Evolutionary conservation across 805 yeast species (phyloP).

Genomic region (Kuraishia capsulata): DNA sequence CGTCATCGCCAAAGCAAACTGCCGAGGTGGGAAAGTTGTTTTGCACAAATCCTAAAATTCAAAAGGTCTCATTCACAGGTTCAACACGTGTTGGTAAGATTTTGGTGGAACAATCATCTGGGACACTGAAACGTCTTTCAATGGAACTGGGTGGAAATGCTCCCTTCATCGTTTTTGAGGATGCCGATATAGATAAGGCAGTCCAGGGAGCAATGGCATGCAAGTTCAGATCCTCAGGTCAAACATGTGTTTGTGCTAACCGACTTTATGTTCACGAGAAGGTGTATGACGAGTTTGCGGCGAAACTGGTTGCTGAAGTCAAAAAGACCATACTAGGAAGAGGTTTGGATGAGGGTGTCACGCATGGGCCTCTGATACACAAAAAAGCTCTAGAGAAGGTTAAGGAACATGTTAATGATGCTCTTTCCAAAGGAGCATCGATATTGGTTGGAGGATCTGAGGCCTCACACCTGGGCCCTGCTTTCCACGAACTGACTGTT

Average conservation of each 20-base stretch:
- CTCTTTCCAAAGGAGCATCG: conserved; percentile 55
- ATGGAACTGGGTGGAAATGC: conserved; percentile 80
- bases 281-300: conserved; percentile 54
- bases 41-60: conserved; percentile 43
- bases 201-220: conserved; percentile 56
- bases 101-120: conserved; percentile 50
- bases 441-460: conserved; percentile 51
- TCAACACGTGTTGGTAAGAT: conserved; percentile 67
- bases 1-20: conserved; percentile 40
- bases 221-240: conserved; percentile 72
- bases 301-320: conserved; percentile 37
- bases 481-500: conserved; percentile 62
- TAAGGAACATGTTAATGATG: conserved; percentile 53
- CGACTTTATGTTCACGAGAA: conserved; percentile 56
- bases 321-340: conserved; percentile 44
- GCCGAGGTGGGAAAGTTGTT: conserved; percentile 45
- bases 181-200: conserved; percentile 59
- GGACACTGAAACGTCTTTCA: conserved; percentile 60
- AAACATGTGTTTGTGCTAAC: conserved; percentile 77
- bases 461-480: conserved; percentile 46
- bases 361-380: conserved; percentile 74
- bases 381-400: conserved; percentile 55
- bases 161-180: conserved; percentile 67
- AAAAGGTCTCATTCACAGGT: conserved; percentile 71
- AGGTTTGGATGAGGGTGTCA: conserved; percentile 46